Percentiles rank a stretch among this genome's conserved stretches.
phyloP scores from a whole-genome alignment of 202 grass and related monocot genomes.

The Zizania palustris region DNA sequence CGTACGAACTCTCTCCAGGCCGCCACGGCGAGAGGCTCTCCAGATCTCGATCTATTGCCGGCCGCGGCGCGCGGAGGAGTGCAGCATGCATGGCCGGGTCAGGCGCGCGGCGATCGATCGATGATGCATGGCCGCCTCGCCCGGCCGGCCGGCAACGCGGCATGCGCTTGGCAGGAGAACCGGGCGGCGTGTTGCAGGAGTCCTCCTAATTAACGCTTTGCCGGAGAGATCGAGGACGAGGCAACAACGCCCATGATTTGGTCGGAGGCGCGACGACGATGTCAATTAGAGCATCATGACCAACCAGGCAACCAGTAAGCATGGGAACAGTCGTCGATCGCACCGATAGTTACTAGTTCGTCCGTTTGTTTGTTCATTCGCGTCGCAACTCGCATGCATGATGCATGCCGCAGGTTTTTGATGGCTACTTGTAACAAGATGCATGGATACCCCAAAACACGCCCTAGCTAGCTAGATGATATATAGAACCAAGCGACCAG shows the following conservation, averaged over 20 bases:
- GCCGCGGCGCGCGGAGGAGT: neutral
- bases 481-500: neutral
- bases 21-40: conserved; percentile 1
- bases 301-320: no score
- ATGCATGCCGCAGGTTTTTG: neutral
- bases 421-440: neutral
- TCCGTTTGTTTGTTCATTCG: no score
- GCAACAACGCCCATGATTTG: conserved; percentile 26
- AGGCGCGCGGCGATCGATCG: neutral
- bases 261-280: neutral
- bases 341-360: neutral
- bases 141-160: conserved; percentile 17
- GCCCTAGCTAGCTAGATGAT: neutral
- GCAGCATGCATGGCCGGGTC: neutral
- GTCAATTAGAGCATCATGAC: neutral
- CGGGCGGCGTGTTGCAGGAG: neutral
- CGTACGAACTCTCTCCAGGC: no score
- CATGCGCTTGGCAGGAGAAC: conserved; percentile 1
- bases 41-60: conserved; percentile 9
- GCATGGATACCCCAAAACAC: neutral
- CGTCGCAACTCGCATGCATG: no score
- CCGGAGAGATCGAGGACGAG: neutral
- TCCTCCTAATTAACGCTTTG: conserved; percentile 37
- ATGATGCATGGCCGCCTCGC: no score
- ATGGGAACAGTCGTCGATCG: neutral